These are phyloP conservation scores for Fragaria iinumae DNA, from an alignment of 306 rosid species.

Conservation along the genomic window DNA sequence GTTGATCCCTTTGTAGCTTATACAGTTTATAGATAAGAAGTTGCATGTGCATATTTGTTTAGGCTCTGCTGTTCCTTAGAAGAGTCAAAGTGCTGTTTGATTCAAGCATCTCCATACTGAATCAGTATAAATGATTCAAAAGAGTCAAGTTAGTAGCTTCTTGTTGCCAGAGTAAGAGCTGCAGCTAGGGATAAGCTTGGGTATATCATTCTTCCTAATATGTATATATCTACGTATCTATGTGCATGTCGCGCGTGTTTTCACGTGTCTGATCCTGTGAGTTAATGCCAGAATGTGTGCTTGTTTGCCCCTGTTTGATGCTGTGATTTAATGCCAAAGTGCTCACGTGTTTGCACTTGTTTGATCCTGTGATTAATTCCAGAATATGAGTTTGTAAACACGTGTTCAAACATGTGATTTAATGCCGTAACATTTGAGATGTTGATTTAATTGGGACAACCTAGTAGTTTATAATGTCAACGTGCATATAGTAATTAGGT, in stretches of 20 bases:
- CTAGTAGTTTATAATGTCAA: not conserved
- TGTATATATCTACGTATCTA: not conserved
- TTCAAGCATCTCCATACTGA: not conserved
- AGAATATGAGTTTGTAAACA: not conserved
- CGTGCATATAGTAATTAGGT: not conserved
- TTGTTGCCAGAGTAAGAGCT: not conserved
- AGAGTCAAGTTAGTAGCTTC: not conserved
- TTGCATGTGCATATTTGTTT: not conserved
- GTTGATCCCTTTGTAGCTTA: conserved; percentile 8
- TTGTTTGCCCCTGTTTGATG: conserved; percentile 4
- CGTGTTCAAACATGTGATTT: not conserved
- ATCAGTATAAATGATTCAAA: not conserved
- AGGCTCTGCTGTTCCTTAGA: not conserved
- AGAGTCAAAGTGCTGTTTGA: conserved; percentile 2
- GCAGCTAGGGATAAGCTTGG: not conserved
- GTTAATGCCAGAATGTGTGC: not conserved
- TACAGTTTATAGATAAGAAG: conserved; percentile 10
- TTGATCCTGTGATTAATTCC: conserved; percentile 5
- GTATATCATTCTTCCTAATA: conserved; percentile 1
- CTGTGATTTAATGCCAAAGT: not conserved
- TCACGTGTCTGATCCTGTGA: conserved; percentile 1
- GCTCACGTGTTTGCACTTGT: not conserved
- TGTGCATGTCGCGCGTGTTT: conserved; percentile 3
- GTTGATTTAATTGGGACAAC: not conserved
- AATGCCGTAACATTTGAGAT: not conserved